phyloP scores from a whole-genome alignment of 2,329 filamentous ascomycete genomes.

The Arthrobotrys iridis region DNA sequence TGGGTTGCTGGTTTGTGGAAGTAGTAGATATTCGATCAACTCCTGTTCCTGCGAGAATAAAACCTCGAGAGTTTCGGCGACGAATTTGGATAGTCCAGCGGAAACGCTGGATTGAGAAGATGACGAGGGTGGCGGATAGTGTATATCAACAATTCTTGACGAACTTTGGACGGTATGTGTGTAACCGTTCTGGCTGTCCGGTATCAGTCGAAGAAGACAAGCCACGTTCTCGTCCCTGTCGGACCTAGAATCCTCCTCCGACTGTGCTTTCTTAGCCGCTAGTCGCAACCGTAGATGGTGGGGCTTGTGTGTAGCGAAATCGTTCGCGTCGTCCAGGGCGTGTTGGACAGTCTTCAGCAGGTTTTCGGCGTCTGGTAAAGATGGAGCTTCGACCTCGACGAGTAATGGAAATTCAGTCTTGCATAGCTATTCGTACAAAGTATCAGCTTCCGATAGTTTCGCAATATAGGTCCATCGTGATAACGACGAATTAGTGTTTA shows the following conservation, averaged over 20 bases:
- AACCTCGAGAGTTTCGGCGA: slow-evolving; percentile 79
- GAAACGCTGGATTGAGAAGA: slow-evolving; percentile 75
- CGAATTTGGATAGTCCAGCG: slow-evolving; percentile 77
- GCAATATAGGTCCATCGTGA: background rate
- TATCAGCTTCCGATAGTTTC: background rate
- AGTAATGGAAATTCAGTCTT: slow-evolving; percentile 86
- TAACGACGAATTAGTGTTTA: background rate
- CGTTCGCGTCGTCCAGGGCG: slow-evolving; percentile 84
- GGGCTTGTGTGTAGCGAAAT: slow-evolving; percentile 76
- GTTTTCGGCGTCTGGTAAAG: slow-evolving; percentile 71
- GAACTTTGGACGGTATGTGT: slow-evolving; percentile 71
- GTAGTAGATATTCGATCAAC: slow-evolving; percentile 79
- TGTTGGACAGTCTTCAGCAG: slow-evolving; percentile 80
- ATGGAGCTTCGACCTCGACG: slow-evolving; percentile 77
- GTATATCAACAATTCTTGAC: slow-evolving; percentile 77
- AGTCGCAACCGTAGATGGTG: slow-evolving; percentile 76
- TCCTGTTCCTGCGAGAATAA: slow-evolving; percentile 90
- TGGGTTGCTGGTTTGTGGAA: slow-evolving; percentile 64
- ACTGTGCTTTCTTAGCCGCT: slow-evolving; percentile 61
- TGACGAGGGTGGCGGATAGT: slow-evolving; percentile 75
- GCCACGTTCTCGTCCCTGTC: slow-evolving; percentile 67
- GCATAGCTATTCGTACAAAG: slow-evolving; percentile 73
- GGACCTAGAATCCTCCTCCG: slow-evolving; percentile 24
- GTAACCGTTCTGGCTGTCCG: slow-evolving; percentile 64
- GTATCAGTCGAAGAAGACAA: slow-evolving; percentile 75